Conservation (phyloP, 2,329 filamentous ascomycete genomes). For the Fusarium pseudograminearum region DNA sequence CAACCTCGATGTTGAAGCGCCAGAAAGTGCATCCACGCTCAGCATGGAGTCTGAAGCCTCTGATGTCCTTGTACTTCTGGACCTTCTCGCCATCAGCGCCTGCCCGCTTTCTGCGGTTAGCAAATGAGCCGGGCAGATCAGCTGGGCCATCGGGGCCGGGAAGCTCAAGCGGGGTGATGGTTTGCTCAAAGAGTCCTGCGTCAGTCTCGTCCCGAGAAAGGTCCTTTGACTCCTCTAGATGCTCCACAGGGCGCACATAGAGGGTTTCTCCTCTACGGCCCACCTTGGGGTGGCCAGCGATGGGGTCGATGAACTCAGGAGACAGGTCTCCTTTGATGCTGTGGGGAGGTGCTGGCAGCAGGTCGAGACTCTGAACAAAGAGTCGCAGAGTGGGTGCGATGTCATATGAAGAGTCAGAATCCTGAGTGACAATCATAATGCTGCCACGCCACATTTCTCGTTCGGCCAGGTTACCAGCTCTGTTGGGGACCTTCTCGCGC, state of each 20-base stretch:
- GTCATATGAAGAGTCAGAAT: constrained; percentile 84
- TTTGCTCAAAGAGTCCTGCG: constrained; percentile 82
- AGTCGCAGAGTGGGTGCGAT: constrained; percentile 82
- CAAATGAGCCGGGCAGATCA: constrained; percentile 66
- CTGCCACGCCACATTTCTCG: constrained; percentile 92
- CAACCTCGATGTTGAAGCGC: constrained; percentile 95
- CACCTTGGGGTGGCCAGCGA: constrained; percentile 87
- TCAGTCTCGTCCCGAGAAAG: constrained; percentile 84
- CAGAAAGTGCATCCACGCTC: constrained; percentile 95
- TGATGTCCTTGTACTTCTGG: constrained; percentile 84
- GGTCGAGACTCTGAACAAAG: constrained; percentile 87
- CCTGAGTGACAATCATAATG: constrained; percentile 94
- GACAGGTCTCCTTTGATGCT: constrained; percentile 75
- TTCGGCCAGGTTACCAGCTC: constrained; percentile 56
- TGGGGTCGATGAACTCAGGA: constrained; percentile 87
- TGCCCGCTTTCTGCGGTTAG: constrained; percentile 64
- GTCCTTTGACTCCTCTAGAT: constrained; percentile 82
- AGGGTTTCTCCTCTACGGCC: constrained; percentile 87
- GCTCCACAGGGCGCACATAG: constrained; percentile 90
- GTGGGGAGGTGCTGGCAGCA: constrained; percentile 81
- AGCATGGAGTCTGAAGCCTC: constrained; percentile 82
- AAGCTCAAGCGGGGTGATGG: constrained; percentile 65
- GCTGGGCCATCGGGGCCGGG: constrained; percentile 55
- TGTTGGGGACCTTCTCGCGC: constrained; percentile 64
- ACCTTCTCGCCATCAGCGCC: constrained; percentile 81